Evolutionary conservation across 2,329 filamentous ascomycete species (phyloP).

Genomic region (Colletotrichum zoysiae): DNA sequence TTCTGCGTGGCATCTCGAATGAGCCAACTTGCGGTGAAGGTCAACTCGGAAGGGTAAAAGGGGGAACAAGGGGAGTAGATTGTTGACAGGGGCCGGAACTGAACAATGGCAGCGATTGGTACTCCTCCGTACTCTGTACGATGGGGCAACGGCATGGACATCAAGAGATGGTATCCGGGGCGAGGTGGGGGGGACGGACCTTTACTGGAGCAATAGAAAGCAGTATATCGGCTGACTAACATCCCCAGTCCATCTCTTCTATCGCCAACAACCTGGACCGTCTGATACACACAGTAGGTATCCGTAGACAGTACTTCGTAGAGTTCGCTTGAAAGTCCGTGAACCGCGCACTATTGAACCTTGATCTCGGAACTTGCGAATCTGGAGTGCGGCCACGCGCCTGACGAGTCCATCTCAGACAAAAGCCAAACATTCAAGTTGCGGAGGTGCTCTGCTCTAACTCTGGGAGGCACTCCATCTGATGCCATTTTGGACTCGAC

Average conservation of each 20-base stretch:
- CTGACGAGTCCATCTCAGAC: constrained; percentile 21
- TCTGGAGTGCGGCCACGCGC: not conserved
- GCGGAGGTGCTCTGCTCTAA: not conserved
- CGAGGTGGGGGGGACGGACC: constrained; percentile 9
- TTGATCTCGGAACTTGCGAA: constrained; percentile 5
- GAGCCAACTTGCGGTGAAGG: not conserved
- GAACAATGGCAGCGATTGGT: constrained; percentile 14
- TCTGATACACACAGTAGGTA: not conserved
- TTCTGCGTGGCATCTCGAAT: constrained; percentile 27
- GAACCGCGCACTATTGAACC: constrained; percentile 2
- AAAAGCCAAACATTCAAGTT: constrained; percentile 20
- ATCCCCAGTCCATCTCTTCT: not conserved
- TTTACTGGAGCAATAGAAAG: constrained; percentile 17
- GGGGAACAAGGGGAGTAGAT: not conserved
- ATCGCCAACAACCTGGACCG: constrained; percentile 1
- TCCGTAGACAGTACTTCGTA: too few relatives aligned
- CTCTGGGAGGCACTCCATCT: not conserved
- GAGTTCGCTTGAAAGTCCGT: constrained; percentile 19
- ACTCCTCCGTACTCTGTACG: not conserved
- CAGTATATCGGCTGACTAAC: constrained; percentile 32
- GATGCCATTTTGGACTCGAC: not conserved
- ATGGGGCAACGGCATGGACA: constrained; percentile 23
- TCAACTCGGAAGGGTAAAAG: not conserved
- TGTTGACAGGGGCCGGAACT: not conserved
- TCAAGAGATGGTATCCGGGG: constrained; percentile 7